Conservation (phyloP, 495 filamentous ascomycete genomes). For the Podospora conica region DNA sequence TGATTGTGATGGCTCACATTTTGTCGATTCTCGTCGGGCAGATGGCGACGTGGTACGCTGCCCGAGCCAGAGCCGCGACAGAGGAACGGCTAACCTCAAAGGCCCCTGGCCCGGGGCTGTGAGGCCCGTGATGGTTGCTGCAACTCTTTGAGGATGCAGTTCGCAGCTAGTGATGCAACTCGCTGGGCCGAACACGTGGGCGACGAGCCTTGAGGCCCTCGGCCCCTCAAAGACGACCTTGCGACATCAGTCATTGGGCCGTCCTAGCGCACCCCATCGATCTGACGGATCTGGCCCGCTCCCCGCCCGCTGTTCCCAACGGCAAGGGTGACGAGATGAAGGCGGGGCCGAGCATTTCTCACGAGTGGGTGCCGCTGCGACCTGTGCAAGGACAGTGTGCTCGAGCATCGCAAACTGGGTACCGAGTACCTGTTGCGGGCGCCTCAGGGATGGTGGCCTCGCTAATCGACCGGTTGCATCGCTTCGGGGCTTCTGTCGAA, state of each 20-base stretch:
- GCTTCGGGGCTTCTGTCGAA: constrained; percentile 17
- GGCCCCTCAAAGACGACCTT: not conserved
- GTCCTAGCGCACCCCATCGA: constrained; percentile 10
- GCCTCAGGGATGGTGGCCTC: constrained; percentile 20
- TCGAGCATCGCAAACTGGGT: not conserved
- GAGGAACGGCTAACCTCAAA: not conserved
- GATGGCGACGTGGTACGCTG: not conserved
- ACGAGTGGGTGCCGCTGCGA: not conserved
- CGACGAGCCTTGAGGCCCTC: not conserved
- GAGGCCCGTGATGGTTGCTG: not conserved
- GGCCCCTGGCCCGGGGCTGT: not conserved
- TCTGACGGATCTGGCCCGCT: constrained; percentile 20
- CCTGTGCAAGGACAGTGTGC: not conserved
- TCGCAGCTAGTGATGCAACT: constrained; percentile 11
- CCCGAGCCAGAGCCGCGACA: not conserved
- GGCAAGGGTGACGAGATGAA: constrained; percentile 22
- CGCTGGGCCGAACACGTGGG: constrained; percentile 8
- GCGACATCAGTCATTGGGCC: constrained; percentile 3
- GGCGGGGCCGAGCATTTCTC: constrained; percentile 19
- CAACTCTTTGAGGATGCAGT: constrained; percentile 4
- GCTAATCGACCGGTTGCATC: constrained; percentile 35
- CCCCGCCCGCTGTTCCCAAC: constrained; percentile 15
- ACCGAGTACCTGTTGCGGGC: not conserved
- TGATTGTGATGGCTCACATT: not conserved
- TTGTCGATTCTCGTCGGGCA: not conserved